phyloP scores from a whole-genome alignment of 1,284 basidiomycete species.

The Trametes pubescens region DNA sequence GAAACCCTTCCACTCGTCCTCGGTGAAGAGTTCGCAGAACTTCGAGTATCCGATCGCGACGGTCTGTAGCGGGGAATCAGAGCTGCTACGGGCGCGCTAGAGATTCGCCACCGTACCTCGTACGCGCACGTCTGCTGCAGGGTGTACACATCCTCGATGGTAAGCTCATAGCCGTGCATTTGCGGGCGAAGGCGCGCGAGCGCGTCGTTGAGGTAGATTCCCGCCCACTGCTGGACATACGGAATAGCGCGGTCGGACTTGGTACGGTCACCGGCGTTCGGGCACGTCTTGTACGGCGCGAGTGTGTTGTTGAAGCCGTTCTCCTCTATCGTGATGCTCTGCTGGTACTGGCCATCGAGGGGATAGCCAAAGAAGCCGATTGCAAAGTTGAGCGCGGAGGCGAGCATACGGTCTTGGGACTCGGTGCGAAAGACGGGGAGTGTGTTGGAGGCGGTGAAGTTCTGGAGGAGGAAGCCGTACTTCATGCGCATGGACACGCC shows the following conservation, averaged over 20 bases:
- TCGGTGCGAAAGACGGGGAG: slow-evolving; percentile 90
- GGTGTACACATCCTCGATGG: slow-evolving; percentile 74
- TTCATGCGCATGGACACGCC: slow-evolving; percentile 79
- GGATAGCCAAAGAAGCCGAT: slow-evolving; percentile 90
- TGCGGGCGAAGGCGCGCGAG: slow-evolving; percentile 66
- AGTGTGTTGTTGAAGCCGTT: slow-evolving; percentile 81
- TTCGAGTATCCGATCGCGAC: slow-evolving; percentile 90
- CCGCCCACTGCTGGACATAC: slow-evolving; percentile 71
- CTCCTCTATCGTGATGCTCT: slow-evolving; percentile 82
- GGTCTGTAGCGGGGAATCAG: slow-evolving; percentile 57
- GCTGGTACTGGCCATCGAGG: slow-evolving; percentile 78
- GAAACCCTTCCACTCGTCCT: slow-evolving; percentile 91
- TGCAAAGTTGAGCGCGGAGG: slow-evolving; percentile 86
- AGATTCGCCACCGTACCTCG: slow-evolving; percentile 57
- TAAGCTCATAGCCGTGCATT: slow-evolving; percentile 71
- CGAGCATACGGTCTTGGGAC: slow-evolving; percentile 87
- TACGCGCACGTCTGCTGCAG: slow-evolving; percentile 87
- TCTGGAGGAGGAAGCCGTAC: slow-evolving; percentile 83
- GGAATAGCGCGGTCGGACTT: slow-evolving; percentile 65
- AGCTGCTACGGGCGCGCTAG: neutral
- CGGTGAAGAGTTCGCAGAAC: slow-evolving; percentile 90
- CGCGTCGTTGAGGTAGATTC: slow-evolving; percentile 76
- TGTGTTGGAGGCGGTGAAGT: slow-evolving; percentile 76
- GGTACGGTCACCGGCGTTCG: slow-evolving; percentile 58
- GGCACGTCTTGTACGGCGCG: slow-evolving; percentile 78